A percentile compares a stretch with the other conserved stretches of the same genome.
These are phyloP conservation scores for Aristolochia californica DNA, from an alignment of 164 flowering plant genomes.

Conservation along the genomic window DNA sequence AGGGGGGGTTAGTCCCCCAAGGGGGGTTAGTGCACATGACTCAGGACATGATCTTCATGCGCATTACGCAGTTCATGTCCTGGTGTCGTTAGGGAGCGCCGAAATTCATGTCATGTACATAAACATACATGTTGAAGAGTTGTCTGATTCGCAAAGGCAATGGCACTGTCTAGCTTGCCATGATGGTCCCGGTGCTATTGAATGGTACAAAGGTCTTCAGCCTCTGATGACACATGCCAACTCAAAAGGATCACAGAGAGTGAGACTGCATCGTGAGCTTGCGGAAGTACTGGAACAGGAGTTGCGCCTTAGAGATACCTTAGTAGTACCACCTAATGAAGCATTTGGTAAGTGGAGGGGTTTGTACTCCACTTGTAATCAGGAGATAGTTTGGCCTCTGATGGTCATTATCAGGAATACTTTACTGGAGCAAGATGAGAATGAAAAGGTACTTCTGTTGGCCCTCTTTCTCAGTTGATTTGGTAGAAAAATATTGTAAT, in stretches of 20 bases:
- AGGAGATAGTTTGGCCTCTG: conserved; percentile 92
- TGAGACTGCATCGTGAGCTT: conserved; percentile 63
- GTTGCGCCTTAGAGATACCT: conserved; percentile 47
- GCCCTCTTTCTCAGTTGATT: background rate
- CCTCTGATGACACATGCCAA: conserved; percentile 80
- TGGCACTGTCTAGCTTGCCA: conserved; percentile 98
- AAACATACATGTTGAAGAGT: conserved; percentile 36
- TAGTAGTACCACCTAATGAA: conserved; percentile 64
- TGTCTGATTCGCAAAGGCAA: conserved; percentile 63
- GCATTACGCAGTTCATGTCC: no score
- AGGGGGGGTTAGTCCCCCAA: no score
- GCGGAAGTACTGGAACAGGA: conserved; percentile 79
- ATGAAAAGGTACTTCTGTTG: conserved; percentile 56
- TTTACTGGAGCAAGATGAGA: conserved; percentile 50
- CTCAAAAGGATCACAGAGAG: conserved; percentile 63
- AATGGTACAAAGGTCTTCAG: conserved; percentile 80
- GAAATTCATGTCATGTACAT: no score
- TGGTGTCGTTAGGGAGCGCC: no score
- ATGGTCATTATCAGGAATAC: conserved; percentile 88
- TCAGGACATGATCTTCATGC: no score
- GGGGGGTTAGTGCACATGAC: no score
- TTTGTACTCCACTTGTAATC: conserved; percentile 35
- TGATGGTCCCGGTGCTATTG: conserved; percentile 89
- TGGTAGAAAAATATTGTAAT: background rate
- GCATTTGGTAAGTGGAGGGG: conserved; percentile 74